Base-by-base conservation (phyloP, 176 grass and related monocot species). In the Musa schizocarpa region DNA sequence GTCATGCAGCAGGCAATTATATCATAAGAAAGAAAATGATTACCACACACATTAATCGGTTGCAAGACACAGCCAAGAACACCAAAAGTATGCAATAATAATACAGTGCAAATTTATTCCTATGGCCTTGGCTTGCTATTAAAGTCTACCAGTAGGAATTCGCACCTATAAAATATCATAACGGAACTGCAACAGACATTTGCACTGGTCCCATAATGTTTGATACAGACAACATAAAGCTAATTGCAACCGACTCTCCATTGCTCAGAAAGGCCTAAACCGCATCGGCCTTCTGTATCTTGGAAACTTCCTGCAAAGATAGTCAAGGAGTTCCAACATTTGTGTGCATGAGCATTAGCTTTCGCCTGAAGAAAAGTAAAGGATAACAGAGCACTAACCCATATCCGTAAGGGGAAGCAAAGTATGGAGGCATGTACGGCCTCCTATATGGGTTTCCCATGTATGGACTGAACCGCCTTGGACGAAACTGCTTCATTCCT, bases 401-500 rank as follows among this genome's bases (percentile, higher is more conserved):
- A 79, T 92, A 92, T 12, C 90, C 87, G 10, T 89, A 89, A 80
- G 87, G 87, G 72, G 81, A 29, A 16, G 34, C 81, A 17, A 76
- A 89, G 69, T 82, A 90, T 0, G 88, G 88, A 24, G 76, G 75
- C 66, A 81, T 81, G 66, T 87, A 93, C 20, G 90, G 74, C 82
- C 90, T 83, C 79, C 88, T 89, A 52, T 82, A 87, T 21, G 83
- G 90, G 51, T 92, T 82, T 3, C 74, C 82, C 78, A 81, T 73
- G 66, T 85, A 89, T 67, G 83, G 85, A 67, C 81, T 92, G 83
- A 63, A 92, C 48, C 85, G 82, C 54, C 90, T 72, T 8, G 84
- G 81, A 9, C 86, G 90, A 59, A 77, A 82, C 68, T 87, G 90
- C 84, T 92, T 92, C 90, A 92, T 63, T 7, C 90, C 90, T 72